Evolutionary conservation across 192 early-diverging fungal species (phyloP).

Genomic region (Backusella australiensis): DNA sequence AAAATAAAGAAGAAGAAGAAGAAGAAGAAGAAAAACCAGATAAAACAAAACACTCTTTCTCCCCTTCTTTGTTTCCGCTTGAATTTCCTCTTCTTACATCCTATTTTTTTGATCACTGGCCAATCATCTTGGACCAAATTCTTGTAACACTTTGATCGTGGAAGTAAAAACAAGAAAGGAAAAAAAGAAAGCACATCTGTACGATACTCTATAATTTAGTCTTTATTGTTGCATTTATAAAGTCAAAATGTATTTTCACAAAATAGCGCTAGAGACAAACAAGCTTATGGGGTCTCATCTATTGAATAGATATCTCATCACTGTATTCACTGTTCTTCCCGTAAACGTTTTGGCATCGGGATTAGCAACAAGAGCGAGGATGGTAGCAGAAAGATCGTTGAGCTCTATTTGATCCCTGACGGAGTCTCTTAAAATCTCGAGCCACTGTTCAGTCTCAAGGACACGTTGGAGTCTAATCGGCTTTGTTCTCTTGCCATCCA

Average conservation of each 20-base stretch:
- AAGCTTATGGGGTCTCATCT: neutral
- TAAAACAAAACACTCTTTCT: neutral
- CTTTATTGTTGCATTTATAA: neutral
- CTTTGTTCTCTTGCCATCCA: neutral
- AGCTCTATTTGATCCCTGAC: neutral
- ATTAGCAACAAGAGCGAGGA: neutral
- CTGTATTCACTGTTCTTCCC: neutral
- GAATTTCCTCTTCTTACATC: neutral
- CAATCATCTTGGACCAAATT: neutral
- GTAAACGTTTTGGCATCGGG: neutral
- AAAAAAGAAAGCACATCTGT: neutral
- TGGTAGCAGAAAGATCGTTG: neutral
- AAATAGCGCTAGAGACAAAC: neutral
- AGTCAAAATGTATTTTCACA: neutral
- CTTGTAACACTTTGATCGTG: neutral
- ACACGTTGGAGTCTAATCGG: neutral
- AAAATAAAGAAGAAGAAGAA: neutral
- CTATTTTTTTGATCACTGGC: neutral
- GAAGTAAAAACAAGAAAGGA: neutral
- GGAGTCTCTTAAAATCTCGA: neutral
- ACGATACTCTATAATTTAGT: no score
- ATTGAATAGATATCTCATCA: neutral
- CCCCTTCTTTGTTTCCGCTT: constrained; percentile 4
- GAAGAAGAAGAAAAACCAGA: neutral
- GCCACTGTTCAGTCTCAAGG: neutral